Base-by-base conservation (phyloP, 345 rosid species). In the Populus simonii region DNA sequence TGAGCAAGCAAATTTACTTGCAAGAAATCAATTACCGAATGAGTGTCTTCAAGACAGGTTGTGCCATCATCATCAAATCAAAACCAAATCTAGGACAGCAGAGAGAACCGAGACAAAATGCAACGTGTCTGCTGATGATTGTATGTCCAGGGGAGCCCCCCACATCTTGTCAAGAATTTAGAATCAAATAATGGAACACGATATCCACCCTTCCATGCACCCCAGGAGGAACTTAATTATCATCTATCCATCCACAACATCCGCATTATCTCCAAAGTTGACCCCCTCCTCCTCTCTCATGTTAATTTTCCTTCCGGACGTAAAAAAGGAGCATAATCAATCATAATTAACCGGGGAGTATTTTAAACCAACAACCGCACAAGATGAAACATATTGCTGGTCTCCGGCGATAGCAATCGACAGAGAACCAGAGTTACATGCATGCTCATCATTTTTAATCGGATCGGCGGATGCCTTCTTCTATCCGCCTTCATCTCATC, bases 11-110 rank as follows among this genome's bases (percentile, higher is more conserved):
- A 22, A 8, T 55, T 55, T 20, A 55, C 11, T 55, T 8, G 3
- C 2, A 22, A 20, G 61, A n/a, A 55, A 55, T 22, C 61, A 55
- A 22, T 8, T 8, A 8, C 13, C n/a, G 25, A 17, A 49, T 4
- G 53, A 15, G 31, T 27, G 20, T 11, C 18, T 53, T 4, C 2
- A 25, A 22, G 41, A 71, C n/a, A 45, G 27, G 39, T 2, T 1
- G 39, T 25, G 83, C 68, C 27, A 74, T 80, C 84, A 76, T 74
- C 86, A 74, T 82, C 83, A 79, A 73, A 86, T 82, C 85, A 71
- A 15, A 66, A 38, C 67, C 33, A 82, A 81, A 83, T 84, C 89
- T 25, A 68, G 39, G 45, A 82, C 87, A 80, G 77, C 85, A 3
- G 3, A 45, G 23, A 70, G 84, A 61, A 4, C 23, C 1, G 61